Conservation (phyloP, 768 basidiomycete species). For the Russula sp. region DNA sequence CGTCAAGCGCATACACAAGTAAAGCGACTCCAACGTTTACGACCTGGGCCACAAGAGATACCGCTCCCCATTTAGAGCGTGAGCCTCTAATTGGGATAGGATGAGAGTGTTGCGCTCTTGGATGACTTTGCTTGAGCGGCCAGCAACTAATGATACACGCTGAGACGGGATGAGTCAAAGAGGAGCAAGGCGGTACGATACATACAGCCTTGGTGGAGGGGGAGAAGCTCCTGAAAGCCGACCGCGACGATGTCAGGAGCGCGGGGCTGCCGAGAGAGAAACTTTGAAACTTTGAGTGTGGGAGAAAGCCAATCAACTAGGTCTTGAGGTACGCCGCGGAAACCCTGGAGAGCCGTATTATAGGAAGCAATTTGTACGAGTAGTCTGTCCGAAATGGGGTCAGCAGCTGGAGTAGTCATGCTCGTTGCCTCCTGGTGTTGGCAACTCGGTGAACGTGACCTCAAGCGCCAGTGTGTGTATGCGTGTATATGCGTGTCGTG, state of each 20-base stretch:
- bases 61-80: conserved; percentile 67
- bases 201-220: conserved; percentile 78
- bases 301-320: conserved; percentile 91
- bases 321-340: conserved; percentile 71
- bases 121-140: conserved; percentile 68
- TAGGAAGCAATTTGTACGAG: conserved; percentile 84
- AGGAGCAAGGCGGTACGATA: conserved; percentile 3
- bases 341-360: conserved; percentile 87
- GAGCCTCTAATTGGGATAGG: conserved; percentile 64
- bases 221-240: conserved; percentile 91
- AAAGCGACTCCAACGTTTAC: conserved; percentile 87
- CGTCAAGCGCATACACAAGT: conserved; percentile 81
- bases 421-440: no score
- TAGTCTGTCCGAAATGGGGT: conserved; percentile 36
- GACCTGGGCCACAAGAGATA: conserved; percentile 77
- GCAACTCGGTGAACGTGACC: background rate
- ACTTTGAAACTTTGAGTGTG: conserved; percentile 69
- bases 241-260: conserved; percentile 87
- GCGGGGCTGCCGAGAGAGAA: conserved; percentile 59
- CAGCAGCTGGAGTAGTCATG: conserved; percentile 14
- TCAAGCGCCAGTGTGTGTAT: background rate
- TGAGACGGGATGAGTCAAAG: conserved; percentile 20
- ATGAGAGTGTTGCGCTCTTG: conserved; percentile 68
- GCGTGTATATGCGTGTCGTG: background rate
- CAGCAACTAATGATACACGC: conserved; percentile 55